Evolutionary conservation across 2,329 filamentous ascomycete species (phyloP).

Genomic region (Pseudogymnoascus sp.): DNA sequence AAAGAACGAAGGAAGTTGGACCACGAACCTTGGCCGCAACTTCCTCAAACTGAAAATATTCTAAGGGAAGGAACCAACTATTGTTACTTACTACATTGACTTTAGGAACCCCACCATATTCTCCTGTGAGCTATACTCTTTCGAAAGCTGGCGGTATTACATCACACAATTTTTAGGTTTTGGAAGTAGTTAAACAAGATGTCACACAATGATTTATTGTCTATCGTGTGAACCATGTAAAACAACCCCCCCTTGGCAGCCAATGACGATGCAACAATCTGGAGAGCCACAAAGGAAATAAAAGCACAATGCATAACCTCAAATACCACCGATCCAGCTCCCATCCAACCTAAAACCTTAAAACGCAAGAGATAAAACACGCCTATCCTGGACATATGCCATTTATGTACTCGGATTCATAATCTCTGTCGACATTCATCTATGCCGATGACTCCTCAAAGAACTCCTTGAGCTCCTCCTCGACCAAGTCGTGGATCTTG

Average conservation of each 20-base stretch:
- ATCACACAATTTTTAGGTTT: neutral
- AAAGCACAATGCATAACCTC: conserved; percentile 27
- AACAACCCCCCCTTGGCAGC: neutral
- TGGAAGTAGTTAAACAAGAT: neutral
- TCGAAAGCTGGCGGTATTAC: neutral
- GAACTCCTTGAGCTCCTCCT: conserved; percentile 55
- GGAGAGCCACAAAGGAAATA: conserved; percentile 8
- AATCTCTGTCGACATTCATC: conserved; percentile 22
- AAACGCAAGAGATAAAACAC: conserved; percentile 16
- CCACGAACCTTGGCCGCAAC: neutral
- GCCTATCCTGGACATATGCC: conserved; percentile 6
- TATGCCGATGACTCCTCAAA: conserved; percentile 37
- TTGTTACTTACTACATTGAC: neutral
- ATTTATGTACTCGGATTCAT: neutral
- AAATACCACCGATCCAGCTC: conserved; percentile 24
- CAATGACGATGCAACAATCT: conserved; percentile 1
- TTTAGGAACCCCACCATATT: neutral
- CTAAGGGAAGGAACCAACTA: neutral
- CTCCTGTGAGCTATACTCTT: neutral
- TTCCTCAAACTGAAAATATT: neutral
- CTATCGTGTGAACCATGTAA: conserved; percentile 6
- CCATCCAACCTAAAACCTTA: conserved; percentile 24
- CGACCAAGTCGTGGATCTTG: conserved; percentile 56
- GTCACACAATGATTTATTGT: conserved; percentile 7
- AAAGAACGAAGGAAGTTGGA: conserved; percentile 21